Percentiles rank a stretch among this genome's conserved stretches.
Conservation (phyloP, 169 alveolate genomes). For the Eimeria praecox region DNA sequence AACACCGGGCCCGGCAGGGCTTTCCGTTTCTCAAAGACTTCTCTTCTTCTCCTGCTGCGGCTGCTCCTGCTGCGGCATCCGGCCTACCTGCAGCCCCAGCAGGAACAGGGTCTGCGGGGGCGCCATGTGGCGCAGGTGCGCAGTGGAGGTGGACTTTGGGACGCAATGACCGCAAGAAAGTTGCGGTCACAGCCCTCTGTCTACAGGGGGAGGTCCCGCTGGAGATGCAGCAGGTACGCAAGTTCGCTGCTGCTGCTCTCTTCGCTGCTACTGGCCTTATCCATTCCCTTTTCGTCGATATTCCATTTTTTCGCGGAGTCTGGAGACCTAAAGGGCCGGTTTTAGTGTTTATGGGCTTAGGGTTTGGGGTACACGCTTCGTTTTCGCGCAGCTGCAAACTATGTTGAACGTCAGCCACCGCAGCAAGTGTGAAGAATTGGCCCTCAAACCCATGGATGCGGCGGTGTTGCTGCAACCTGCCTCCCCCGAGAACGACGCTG, state of each 20-base stretch:
- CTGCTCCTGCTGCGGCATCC: slow-evolving; percentile 36
- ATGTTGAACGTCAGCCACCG: slow-evolving; percentile 79
- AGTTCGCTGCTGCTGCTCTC: not conserved
- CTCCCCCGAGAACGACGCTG: slow-evolving; percentile 59
- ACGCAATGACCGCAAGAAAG: slow-evolving; percentile 63
- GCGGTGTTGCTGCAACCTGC: slow-evolving; percentile 71
- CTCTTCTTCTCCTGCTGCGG: slow-evolving; percentile 22
- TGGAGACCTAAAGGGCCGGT: not conserved
- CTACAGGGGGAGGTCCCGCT: slow-evolving; percentile 62
- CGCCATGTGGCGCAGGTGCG: slow-evolving; percentile 54
- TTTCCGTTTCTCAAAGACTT: slow-evolving; percentile 1
- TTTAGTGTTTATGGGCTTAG: not conserved
- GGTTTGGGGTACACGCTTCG: not conserved
- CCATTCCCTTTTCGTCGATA: not conserved
- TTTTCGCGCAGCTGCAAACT: slow-evolving; percentile 54
- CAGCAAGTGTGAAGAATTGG: slow-evolving; percentile 76
- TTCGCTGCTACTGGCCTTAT: not conserved
- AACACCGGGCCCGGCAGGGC: slow-evolving; percentile 68
- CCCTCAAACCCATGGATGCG: slow-evolving; percentile 72
- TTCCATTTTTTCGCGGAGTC: not conserved
- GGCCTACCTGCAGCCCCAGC: slow-evolving; percentile 39
- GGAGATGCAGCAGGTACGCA: slow-evolving; percentile 31
- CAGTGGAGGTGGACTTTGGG: slow-evolving; percentile 78
- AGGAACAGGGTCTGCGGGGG: not conserved
- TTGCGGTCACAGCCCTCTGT: slow-evolving; percentile 40